phyloP scores from a whole-genome alignment of 345 rosid genomes.

The Hibiscus mutabilis region DNA sequence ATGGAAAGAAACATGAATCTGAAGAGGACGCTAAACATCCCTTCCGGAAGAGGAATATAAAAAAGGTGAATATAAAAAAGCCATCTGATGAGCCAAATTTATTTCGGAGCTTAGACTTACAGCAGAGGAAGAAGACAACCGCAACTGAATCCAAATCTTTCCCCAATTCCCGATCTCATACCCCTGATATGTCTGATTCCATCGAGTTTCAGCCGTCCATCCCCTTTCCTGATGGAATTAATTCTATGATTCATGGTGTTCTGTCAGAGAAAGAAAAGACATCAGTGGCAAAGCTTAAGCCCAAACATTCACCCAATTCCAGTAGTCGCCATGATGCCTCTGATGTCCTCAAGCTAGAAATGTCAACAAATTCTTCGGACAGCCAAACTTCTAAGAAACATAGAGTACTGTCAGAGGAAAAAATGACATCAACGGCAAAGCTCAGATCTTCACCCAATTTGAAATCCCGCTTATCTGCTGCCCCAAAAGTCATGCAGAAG shows the following conservation, averaged over 20 bases:
- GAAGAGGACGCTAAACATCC: slow-evolving; percentile 40
- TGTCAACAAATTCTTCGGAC: slow-evolving; percentile 12
- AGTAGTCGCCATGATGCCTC: slow-evolving; percentile 11
- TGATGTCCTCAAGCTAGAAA: slow-evolving; percentile 23
- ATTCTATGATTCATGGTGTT: slow-evolving; percentile 7
- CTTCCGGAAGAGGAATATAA: slow-evolving; percentile 29
- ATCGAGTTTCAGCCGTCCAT: slow-evolving; percentile 18
- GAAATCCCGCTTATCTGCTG: slow-evolving; percentile 12
- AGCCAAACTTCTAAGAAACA: background rate
- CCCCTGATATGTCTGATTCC: slow-evolving; percentile 16
- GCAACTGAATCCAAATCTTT: slow-evolving; percentile 20
- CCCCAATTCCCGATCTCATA: slow-evolving; percentile 12
- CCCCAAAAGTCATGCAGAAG: slow-evolving; percentile 14
- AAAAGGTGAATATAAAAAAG: slow-evolving; percentile 26
- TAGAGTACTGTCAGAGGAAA: slow-evolving; percentile 1
- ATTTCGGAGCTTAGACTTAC: slow-evolving; percentile 22
- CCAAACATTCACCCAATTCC: slow-evolving; percentile 16
- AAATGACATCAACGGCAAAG: slow-evolving; percentile 16
- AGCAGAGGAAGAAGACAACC: slow-evolving; percentile 23
- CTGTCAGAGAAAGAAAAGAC: slow-evolving; percentile 22
- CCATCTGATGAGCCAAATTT: slow-evolving; percentile 28
- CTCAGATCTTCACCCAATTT: slow-evolving; percentile 20
- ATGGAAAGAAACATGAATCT: slow-evolving; percentile 43
- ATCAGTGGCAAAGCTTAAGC: slow-evolving; percentile 16
- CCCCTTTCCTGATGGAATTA: background rate